Base-by-base conservation (phyloP, 192 early-diverging fungal genomes). In the Kickxella alabastrina region DNA sequence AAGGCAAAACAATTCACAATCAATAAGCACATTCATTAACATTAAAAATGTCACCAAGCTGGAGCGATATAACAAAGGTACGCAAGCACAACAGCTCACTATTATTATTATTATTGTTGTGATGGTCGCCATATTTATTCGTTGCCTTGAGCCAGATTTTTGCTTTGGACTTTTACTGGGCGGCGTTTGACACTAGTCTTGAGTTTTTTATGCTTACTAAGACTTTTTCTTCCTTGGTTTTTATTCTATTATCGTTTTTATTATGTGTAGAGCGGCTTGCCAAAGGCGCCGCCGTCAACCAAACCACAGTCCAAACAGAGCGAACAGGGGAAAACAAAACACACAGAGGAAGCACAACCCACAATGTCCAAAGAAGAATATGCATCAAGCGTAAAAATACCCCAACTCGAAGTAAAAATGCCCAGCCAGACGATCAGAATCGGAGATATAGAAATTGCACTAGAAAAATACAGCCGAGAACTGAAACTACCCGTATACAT, bases 401-500 rank as follows among this genome's bases (percentile, higher is more conserved):
- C 25, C 23, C 28, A 51, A 34, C 25, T 28, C 15, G 52, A 49
- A 34, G 10, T 42, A 18, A 23, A 7, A n/a, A 17, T 21, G 2
- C 25, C 43, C 15, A 40, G 21, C n/a, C 26, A 31, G 38, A 41
- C 53, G 42, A 31, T 67, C 17, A 59, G 25, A 38, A 51, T 67
- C 25, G 65, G 65, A 31, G 36, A 28, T 14, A 36, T 68, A 26
- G 52, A 56, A 25, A 68, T 68, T 23, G 18, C 53, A 14, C 13
- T 53, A 27, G 51, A 62, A 19, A 26, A 8, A 7, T 7, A 25
- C 19, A 10, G 6, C 27, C 44, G 4, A 29, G 25, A n/a, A 18
- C 27, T 31, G 17, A 36, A 22, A 15, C 29, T 62, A 17, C 67
- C 67, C 6, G 39, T 62, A 21, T 58, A 12, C 4, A 62, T 62